Base-by-base conservation (phyloP, 345 rosid genomes). In the Erodium maritimum region DNA sequence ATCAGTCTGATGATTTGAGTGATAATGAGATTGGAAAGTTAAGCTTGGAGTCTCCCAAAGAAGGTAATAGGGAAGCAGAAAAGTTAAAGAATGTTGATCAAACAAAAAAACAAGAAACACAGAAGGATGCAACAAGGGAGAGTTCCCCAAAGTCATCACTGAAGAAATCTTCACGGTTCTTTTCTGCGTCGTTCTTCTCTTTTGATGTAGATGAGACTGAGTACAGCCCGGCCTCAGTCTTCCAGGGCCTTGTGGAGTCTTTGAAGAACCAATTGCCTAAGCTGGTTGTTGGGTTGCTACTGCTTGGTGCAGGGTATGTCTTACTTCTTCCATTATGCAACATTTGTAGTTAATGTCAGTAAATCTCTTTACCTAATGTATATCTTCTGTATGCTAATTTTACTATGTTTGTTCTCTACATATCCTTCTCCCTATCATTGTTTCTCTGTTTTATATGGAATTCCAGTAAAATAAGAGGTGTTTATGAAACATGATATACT, bases 101-200 rank as follows among this genome's bases (percentile, higher is more conserved):
- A 73, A 23, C 67, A 0, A 88, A 83, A 78, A 91, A 80, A 65
- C 80, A 63, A 69, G 98, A 91, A 66, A 42, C 65, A 55, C 98
- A 80, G 69, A 90, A 88, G 74, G 96, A 88, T 55, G 48, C 72
- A 22, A 72, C 78, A 10, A 80, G 78, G 73, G 96, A 86, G 66
- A 78, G 69, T 65, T 78, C 90, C 59, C 86, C 93, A 33, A 91
- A 86, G 86, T 66, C 89, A 71, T 80, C 67, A 61, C 72, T 74
- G 71, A 91, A 84, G 64, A 91, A 84, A 78, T 91, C 98, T 58
- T 91, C 98, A 21, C 90, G 98, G 60, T 91, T 91, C 80, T 88
- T 88, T 74, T 73, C 98, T 69, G 97, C 97, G 46, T 91, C 97
- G 55, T 91, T 88, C 88, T 91, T 91, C 84, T 91, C 98, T 69